Evolutionary conservation across 495 filamentous ascomycete species (phyloP), one percentile per base, ranked within the genome.

Genomic region (Hypoxylon trugodes): DNA sequence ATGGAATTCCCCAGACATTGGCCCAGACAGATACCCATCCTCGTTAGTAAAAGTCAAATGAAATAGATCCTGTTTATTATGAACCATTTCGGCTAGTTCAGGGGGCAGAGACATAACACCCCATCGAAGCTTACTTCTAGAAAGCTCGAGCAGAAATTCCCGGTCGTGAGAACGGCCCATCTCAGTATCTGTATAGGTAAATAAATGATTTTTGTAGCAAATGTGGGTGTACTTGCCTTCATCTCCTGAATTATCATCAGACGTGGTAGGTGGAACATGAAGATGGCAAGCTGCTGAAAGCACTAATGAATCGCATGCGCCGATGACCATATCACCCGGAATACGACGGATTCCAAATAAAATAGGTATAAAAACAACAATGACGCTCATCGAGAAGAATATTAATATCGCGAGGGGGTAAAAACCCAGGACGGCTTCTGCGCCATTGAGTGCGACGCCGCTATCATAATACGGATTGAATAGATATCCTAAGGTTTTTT

Each of bases 251-350:
- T 22, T 22, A 9, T 0, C 19, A n/a, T 25, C 19, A 13, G 2
- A 13, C 24, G 21, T 7, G 4, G 19, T 4, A 1, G 21, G 1
- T 3, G 48, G 19, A 13, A 18, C 18, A 16, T 52, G 28, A 6
- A 35, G 21, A 38, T 54, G 50, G 10, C 37, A 54, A n/a, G 37
- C 50, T 15, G 50, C 37, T 19, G 37, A 54, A 3, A 54, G 37
- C 9, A 54, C 50, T 10, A 54, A 15, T 8, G 50, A 54, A 15
- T 54, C 37, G 22, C 37, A 54, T 1, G 37, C 50, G 2, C 50
- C 50, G 3, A 22, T 10, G 0, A 54, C 24, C 50, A 54, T 54
- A 33, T 54, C 25, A 1, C 37, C 37, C 1, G 37, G 50, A 6
- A 54, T 36, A 8, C 12, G 41, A 2, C 37, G 37, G 4, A 54